A percentile compares a stretch with the other conserved stretches of the same genome.
Evolutionary conservation across 2,329 filamentous ascomycete genomes (phyloP).

Genomic region (Trichoderma afroharzianum): DNA sequence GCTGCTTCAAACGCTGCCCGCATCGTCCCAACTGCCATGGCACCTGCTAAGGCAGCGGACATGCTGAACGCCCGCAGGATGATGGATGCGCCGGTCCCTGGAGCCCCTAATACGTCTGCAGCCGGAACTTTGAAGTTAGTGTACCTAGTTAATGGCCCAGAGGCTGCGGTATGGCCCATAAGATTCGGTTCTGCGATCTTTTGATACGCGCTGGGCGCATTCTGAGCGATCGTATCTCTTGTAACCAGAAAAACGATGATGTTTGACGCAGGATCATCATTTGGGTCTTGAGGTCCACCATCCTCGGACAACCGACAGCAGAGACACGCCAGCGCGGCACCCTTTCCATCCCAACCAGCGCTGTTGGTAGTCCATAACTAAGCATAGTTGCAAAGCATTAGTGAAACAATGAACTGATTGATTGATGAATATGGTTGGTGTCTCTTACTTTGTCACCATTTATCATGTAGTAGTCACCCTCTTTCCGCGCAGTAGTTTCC

Average conservation of each 20-base stretch:
- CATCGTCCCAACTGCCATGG: constrained; percentile 1
- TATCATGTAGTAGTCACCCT: not conserved
- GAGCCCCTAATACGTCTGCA: not conserved
- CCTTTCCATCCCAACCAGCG: not conserved
- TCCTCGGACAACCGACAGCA: not conserved
- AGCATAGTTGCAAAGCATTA: not conserved
- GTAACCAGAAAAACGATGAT: not conserved
- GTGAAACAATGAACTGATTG: not conserved
- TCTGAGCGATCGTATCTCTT: not conserved
- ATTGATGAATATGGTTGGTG: not conserved
- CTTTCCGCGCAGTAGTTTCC: not conserved
- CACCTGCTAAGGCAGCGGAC: not conserved
- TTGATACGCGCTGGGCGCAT: not conserved
- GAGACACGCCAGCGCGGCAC: not conserved
- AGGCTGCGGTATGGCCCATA: not conserved
- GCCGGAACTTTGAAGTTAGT: not conserved
- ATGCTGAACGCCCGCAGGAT: not conserved
- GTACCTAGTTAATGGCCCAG: not conserved
- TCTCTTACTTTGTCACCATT: not conserved
- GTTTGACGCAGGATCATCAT: not conserved
- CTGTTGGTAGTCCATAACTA: not conserved
- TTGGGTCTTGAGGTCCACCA: not conserved
- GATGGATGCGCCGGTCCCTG: not conserved
- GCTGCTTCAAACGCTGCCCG: constrained; percentile 1
- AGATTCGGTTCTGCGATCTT: constrained; percentile 1